phyloP scores from a whole-genome alignment of 192 early-diverging fungal species.

The Umbelopsis vinacea region DNA sequence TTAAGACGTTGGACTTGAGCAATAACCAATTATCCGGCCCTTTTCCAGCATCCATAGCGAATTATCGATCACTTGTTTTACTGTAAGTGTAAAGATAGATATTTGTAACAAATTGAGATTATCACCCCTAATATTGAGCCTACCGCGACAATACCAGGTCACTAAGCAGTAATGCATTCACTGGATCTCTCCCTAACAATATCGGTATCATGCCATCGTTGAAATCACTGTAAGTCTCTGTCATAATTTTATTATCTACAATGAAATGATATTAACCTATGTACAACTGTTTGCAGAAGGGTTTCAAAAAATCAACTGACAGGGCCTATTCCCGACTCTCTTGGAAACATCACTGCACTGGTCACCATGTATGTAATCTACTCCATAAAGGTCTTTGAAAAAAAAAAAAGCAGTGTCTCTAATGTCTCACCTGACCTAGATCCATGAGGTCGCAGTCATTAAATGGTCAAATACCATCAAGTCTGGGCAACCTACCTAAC shows the following conservation, averaged over 20 bases:
- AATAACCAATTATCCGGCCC: slow-evolving; percentile 28
- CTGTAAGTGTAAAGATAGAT: slow-evolving; percentile 20
- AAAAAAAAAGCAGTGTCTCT: not conserved
- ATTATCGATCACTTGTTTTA: not conserved
- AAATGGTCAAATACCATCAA: slow-evolving; percentile 16
- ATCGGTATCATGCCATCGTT: slow-evolving; percentile 26
- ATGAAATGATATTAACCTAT: too few species aligned
- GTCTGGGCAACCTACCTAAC: slow-evolving; percentile 10
- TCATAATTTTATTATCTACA: too few species aligned
- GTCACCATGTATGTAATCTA: slow-evolving; percentile 24
- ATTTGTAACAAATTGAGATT: not conserved
- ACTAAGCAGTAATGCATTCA: slow-evolving; percentile 35
- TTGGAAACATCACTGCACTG: slow-evolving; percentile 27
- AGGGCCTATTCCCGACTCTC: slow-evolving; percentile 23
- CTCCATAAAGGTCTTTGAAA: not conserved
- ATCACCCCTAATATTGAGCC: not conserved
- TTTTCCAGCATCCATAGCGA: slow-evolving; percentile 10
- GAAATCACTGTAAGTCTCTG: slow-evolving; percentile 28
- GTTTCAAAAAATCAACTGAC: slow-evolving; percentile 23
- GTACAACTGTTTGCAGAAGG: slow-evolving; percentile 7
- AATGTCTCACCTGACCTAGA: not conserved
- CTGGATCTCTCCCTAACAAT: slow-evolving; percentile 20
- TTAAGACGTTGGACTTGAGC: slow-evolving; percentile 24
- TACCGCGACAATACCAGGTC: not conserved
- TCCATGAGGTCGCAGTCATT: slow-evolving; percentile 23